Conservation (phyloP, 1,139 yeast species). For the Saccharomycopsis hybrid region DNA sequence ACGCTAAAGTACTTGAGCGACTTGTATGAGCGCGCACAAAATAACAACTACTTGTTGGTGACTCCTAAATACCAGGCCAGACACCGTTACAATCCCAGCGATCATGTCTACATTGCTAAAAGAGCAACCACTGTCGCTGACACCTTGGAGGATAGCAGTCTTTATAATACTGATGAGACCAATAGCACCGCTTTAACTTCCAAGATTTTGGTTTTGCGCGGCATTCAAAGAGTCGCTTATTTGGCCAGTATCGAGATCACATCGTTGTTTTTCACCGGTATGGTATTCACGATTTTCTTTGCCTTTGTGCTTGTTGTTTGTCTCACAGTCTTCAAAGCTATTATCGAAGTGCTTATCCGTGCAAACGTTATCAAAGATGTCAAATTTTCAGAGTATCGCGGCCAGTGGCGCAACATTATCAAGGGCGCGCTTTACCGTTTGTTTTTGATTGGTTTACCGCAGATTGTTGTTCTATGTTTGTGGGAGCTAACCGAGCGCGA, state of each 20-base stretch:
- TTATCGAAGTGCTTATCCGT: constrained; percentile 39
- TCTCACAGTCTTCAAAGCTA: constrained; percentile 43
- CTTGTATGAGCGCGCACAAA: constrained; percentile 19
- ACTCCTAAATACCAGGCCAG: constrained; percentile 7
- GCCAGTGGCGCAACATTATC: constrained; percentile 37
- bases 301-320: constrained; percentile 54
- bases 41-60: constrained; percentile 12
- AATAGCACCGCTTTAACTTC: constrained; percentile 23
- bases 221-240: constrained; percentile 68
- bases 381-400: constrained; percentile 41
- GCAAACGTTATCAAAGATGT: constrained; percentile 41
- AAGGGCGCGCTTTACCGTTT: constrained; percentile 68
- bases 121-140: constrained; percentile 33
- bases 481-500: constrained; percentile 71
- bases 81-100: neutral
- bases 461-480: constrained; percentile 57
- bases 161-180: constrained; percentile 51
- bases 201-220: constrained; percentile 56
- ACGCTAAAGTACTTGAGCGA: constrained; percentile 34
- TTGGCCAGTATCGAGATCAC: constrained; percentile 65
- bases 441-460: constrained; percentile 70
- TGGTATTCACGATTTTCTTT: constrained; percentile 63
- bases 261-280: constrained; percentile 67
- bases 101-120: constrained; percentile 8
- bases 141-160: constrained; percentile 42